These are phyloP conservation scores for Sphaerosporella brunnea DNA, from an alignment of 495 filamentous ascomycete species.

Conservation along the genomic window DNA sequence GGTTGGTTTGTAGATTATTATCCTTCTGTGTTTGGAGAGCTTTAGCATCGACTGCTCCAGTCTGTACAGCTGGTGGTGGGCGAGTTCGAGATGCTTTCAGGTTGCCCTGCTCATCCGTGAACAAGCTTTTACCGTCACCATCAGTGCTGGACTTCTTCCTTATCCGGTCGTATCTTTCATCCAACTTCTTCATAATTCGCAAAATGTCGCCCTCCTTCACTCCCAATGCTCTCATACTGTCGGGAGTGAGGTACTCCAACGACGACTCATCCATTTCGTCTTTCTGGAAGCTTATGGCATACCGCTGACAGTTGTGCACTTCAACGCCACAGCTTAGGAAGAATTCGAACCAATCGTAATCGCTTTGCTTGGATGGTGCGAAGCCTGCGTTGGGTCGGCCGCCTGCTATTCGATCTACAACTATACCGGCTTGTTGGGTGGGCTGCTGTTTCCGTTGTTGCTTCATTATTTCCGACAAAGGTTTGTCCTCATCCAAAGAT, in stretches of 20 bases:
- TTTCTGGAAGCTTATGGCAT: slow-evolving; percentile 66
- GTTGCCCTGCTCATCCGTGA: slow-evolving; percentile 2
- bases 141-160: slow-evolving; percentile 47
- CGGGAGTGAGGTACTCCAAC: slow-evolving; percentile 66
- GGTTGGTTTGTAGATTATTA: not conserved
- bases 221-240: slow-evolving; percentile 66
- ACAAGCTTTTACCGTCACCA: slow-evolving; percentile 12
- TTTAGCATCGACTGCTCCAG: slow-evolving; percentile 68
- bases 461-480: slow-evolving; percentile 56
- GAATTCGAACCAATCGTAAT: slow-evolving; percentile 98
- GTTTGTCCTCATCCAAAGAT: slow-evolving; percentile 92
- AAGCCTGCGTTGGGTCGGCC: slow-evolving; percentile 25
- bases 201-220: slow-evolving; percentile 92
- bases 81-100: slow-evolving; percentile 29
- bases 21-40: slow-evolving; percentile 50
- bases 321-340: slow-evolving; percentile 84
- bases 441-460: slow-evolving; percentile 21
- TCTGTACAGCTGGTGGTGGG: slow-evolving; percentile 66
- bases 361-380: slow-evolving; percentile 35
- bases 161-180: slow-evolving; percentile 56
- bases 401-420: slow-evolving; percentile 12
- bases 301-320: slow-evolving; percentile 80
- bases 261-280: slow-evolving; percentile 94
- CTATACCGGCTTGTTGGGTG: slow-evolving; percentile 17
- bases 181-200: slow-evolving; percentile 77